Evolutionary conservation across 179 eudicot species (phyloP).

Genomic region (Actinidia chinensis): DNA sequence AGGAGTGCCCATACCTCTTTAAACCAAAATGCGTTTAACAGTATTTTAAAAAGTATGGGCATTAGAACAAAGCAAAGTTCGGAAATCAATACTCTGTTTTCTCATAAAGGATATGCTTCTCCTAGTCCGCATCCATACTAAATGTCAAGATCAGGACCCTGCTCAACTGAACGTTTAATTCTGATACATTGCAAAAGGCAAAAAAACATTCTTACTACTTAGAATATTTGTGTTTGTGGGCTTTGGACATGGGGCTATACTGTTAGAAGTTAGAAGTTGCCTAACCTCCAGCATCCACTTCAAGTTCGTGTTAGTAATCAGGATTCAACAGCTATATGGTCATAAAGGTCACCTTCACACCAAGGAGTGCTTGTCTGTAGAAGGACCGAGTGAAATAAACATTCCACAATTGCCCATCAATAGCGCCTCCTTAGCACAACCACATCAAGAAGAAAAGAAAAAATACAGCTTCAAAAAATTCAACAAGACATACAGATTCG

Average conservation of each 20-base stretch:
- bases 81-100: conserved; percentile 67
- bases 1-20: too few species aligned
- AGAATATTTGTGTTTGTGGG: conserved; percentile 3
- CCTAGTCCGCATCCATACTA: conserved; percentile 99
- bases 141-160: conserved; percentile 95
- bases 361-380: conserved; percentile 96
- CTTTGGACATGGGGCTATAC: neutral
- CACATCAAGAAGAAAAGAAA: conserved; percentile 19
- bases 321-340: conserved; percentile 99
- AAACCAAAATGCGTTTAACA: too few species aligned
- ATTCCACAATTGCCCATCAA: conserved; percentile 95
- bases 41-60: neutral
- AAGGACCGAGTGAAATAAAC: conserved; percentile 97
- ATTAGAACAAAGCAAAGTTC: neutral
- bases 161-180: conserved; percentile 89
- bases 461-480: neutral
- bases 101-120: conserved; percentile 90
- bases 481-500: neutral
- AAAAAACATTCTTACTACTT: conserved; percentile 9
- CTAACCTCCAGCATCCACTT: conserved; percentile 99
- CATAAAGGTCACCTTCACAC: conserved; percentile 98
- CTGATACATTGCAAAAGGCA: conserved; percentile 35
- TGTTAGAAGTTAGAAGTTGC: conserved; percentile 19
- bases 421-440: conserved; percentile 98
- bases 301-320: conserved; percentile 90